Base-by-base conservation (phyloP, 2,329 filamentous ascomycete species). In the Xylariales sp. region DNA sequence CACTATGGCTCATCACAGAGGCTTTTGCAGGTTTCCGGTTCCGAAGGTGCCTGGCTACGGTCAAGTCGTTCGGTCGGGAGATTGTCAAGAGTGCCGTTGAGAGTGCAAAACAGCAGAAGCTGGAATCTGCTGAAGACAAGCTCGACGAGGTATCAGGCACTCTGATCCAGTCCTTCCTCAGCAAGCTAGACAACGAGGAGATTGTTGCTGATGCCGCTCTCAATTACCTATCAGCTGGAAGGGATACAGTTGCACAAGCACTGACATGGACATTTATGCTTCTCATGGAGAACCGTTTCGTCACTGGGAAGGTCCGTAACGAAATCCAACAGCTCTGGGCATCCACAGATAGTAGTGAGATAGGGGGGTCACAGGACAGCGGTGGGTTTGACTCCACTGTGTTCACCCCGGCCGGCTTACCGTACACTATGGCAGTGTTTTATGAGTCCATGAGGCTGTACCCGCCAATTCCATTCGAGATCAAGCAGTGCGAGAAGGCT, bases 381-480 rank as follows among this genome's bases (percentile, higher is more conserved):
- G 18, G 17, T 5, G 16, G 37, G 13, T 38, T 51, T 31, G 46
- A 54, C 44, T 58, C 54, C 1, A 57, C 59, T 20, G 46, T 56
- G 42, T 67, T 67, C 24, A 66, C 62, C 2, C 66, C 74, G 1
- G 31, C 52, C 8, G 53, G 62, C 8, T 50, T 76, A 24, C 78
- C 79, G 3, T 81, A 77, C 52, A 69, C 67, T n/a, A 68, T 74
- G 45, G 76, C 80, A 25, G 69, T 76, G 11, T 81, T 82, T 51
- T 78, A 80, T 55, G 80, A 84, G 50, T 56, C 73, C 3, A 60
- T 84, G 3, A 71, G 80, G 4, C 62, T 83, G 6, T 81, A 75
- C 45, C 80, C 80, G 3, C 78, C 79, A 3, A 74, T 84, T 19
- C 80, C 80, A 1, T 78, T 84, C 43, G 80, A 84, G 51, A 73